Evolutionary conservation across 768 basidiomycete genomes (phyloP).

Genomic region (Boletus edulis): DNA sequence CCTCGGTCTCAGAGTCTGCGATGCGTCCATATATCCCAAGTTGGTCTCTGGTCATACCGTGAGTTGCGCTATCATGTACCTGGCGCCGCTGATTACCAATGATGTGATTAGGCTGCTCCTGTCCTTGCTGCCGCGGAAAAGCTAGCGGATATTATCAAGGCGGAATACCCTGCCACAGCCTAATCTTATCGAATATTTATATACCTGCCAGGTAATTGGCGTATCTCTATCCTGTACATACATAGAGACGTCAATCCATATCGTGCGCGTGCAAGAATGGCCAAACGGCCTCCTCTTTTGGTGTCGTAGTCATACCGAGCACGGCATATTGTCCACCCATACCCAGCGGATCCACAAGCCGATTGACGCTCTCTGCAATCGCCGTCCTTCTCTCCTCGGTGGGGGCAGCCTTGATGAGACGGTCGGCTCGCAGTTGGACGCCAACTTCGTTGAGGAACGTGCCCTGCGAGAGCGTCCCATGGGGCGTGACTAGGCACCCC

Average conservation of each 20-base stretch:
- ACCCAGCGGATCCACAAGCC: slow-evolving; percentile 74
- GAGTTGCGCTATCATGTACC: slow-evolving; percentile 8
- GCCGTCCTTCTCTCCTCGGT: slow-evolving; percentile 48
- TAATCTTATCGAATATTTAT: too few relatives aligned
- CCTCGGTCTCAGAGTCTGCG: slow-evolving; percentile 42
- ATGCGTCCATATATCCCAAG: slow-evolving; percentile 45
- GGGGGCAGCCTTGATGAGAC: slow-evolving; percentile 51
- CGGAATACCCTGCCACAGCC: slow-evolving; percentile 9
- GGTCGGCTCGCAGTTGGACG: slow-evolving; percentile 59
- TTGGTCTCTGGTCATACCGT: slow-evolving; percentile 47
- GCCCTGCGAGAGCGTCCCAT: slow-evolving; percentile 75
- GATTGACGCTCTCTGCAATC: slow-evolving; percentile 57
- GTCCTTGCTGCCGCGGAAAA: slow-evolving; percentile 35
- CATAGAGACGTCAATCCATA: too few relatives aligned
- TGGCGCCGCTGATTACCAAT: neutral
- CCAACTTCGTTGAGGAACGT: slow-evolving; percentile 81
- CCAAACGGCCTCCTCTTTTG: slow-evolving; percentile 23
- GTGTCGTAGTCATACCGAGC: slow-evolving; percentile 48
- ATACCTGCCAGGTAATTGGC: too few relatives aligned
- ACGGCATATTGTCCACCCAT: slow-evolving; percentile 92
- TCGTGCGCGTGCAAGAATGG: slow-evolving; percentile 26
- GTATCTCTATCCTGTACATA: neutral
- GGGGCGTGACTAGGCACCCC: slow-evolving; percentile 34
- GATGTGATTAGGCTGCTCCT: slow-evolving; percentile 22
- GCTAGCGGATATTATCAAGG: slow-evolving; percentile 33